phyloP scores from a whole-genome alignment of 345 rosid genomes.

The Mallotus nudiflorus region DNA sequence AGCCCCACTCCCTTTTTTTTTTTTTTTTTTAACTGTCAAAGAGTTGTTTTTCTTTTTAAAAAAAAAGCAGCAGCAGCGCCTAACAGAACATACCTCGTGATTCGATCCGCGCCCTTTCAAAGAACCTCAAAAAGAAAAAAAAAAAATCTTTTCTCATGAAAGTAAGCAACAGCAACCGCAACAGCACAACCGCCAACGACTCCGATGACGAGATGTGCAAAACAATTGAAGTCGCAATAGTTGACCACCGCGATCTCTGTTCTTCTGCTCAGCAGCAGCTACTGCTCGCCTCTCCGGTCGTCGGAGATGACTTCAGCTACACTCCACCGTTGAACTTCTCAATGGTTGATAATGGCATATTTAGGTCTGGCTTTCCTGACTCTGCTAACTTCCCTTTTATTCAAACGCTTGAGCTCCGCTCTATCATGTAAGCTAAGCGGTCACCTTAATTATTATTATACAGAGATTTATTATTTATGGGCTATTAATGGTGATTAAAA shows the following conservation, averaged over 20 bases:
- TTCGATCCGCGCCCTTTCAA: too few relatives aligned
- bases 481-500: too few relatives aligned
- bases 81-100: conserved; percentile 21
- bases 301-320: conserved; percentile 46
- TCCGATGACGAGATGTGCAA: conserved; percentile 33
- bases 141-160: conserved; percentile 14
- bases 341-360: conserved; percentile 90
- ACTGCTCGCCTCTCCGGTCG: conserved; percentile 19
- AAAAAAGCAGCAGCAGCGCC: conserved; percentile 1
- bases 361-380: conserved; percentile 95
- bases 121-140: too few relatives aligned
- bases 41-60: too few relatives aligned
- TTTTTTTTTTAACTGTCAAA: conserved; percentile 11
- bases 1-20: neutral
- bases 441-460: too few relatives aligned
- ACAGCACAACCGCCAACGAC: neutral
- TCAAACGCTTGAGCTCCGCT: conserved; percentile 82
- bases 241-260: conserved; percentile 45
- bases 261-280: too few relatives aligned
- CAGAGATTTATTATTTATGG: too few relatives aligned
- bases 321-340: conserved; percentile 90
- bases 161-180: conserved; percentile 9
- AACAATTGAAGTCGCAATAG: conserved; percentile 50
- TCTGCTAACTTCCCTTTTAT: conserved; percentile 86
- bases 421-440: conserved; percentile 94